Conservation (phyloP, 1,284 basidiomycete genomes). For the Cystobasidium sp. region DNA sequence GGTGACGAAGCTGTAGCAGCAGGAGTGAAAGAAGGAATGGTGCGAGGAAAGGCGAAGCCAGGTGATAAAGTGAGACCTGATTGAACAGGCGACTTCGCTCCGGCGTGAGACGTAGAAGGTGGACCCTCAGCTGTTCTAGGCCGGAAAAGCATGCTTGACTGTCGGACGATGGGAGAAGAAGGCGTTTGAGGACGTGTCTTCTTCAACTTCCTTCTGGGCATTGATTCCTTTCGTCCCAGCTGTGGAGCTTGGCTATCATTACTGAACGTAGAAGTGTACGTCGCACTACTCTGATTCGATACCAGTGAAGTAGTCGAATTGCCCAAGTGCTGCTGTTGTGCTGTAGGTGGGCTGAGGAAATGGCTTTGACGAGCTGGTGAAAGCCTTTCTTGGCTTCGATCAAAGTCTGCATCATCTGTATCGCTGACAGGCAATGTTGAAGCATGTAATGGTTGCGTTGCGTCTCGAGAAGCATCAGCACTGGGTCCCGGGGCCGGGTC, state of each 20-base stretch:
- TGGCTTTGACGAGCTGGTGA: neutral
- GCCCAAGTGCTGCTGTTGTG: neutral
- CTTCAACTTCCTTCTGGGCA: conserved; percentile 16
- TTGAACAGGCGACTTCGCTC: neutral
- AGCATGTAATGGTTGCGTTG: no score
- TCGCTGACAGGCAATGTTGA: no score
- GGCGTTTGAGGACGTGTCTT: conserved; percentile 6
- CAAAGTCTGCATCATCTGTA: no score
- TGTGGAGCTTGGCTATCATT: neutral
- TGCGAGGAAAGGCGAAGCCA: conserved; percentile 3
- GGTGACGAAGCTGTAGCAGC: neutral
- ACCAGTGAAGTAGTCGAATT: conserved; percentile 22
- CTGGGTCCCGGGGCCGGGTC: neutral
- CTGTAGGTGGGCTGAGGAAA: neutral
- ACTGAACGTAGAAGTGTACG: neutral
- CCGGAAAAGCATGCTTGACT: neutral
- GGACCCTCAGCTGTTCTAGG: neutral
- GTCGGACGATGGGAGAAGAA: neutral
- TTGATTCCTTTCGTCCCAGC: neutral
- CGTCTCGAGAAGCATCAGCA: neutral
- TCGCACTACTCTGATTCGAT: conserved; percentile 14
- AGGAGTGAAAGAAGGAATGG: neutral
- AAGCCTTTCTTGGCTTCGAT: neutral
- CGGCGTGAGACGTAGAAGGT: neutral
- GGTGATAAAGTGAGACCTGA: neutral